Conservation (phyloP, 768 basidiomycete genomes). For the Mycena epipterygia region DNA sequence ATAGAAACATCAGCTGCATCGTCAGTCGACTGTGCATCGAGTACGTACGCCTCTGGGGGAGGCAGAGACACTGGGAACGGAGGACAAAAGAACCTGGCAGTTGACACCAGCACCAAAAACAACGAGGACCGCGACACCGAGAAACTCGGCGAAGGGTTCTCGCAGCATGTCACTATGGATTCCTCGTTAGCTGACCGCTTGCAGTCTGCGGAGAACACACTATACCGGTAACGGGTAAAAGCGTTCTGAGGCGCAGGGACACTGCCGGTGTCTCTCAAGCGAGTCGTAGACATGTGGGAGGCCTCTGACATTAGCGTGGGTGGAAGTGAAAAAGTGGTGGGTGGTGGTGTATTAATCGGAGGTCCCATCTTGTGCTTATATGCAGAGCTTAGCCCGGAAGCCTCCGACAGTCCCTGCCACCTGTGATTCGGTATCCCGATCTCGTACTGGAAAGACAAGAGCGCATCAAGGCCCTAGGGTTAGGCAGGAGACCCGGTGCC, state of each 20-base stretch:
- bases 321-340: not conserved
- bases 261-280: not conserved
- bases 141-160: slow-evolving; percentile 43
- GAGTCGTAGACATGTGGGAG: slow-evolving; percentile 19
- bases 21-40: not conserved
- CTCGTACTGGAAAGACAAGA: no score
- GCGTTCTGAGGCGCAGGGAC: not conserved
- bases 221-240: slow-evolving; percentile 7
- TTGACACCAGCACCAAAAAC: slow-evolving; percentile 61
- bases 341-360: not conserved
- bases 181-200: not conserved
- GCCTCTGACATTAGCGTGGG: slow-evolving; percentile 7
- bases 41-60: slow-evolving; percentile 54
- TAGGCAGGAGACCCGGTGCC: no score
- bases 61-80: slow-evolving; percentile 49
- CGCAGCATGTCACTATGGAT: slow-evolving; percentile 25
- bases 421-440: no score
- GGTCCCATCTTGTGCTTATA: not conserved
- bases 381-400: not conserved
- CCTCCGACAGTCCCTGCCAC: no score
- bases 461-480: no score
- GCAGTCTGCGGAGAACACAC: not conserved
- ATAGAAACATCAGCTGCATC: slow-evolving; percentile 21
- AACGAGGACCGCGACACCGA: slow-evolving; percentile 60
- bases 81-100: slow-evolving; percentile 58